Percentiles rank a stretch among this genome's conserved stretches.
Conservation (phyloP, 352 stramenopile genomes). For the Phytophthora tentaculata region DNA sequence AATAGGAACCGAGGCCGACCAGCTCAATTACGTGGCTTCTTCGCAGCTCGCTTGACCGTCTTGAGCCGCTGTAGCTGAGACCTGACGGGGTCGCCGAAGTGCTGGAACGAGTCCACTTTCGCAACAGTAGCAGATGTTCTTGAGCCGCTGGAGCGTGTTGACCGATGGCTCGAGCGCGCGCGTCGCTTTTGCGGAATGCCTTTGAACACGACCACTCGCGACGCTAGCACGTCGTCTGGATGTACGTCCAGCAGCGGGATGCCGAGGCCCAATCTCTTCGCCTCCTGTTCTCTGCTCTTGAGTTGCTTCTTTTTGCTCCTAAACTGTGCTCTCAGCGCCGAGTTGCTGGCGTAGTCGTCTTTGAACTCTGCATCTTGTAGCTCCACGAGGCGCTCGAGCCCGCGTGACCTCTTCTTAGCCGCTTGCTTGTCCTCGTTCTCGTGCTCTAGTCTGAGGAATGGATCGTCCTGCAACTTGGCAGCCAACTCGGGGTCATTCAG, state of each 20-base stretch:
- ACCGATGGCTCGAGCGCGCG: slow-evolving; percentile 1
- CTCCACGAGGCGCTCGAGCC: slow-evolving; percentile 60
- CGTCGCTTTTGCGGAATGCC: slow-evolving; percentile 46
- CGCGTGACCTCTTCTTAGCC: slow-evolving; percentile 49
- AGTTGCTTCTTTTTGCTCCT: slow-evolving; percentile 64
- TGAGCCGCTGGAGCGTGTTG: not conserved
- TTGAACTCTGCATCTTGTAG: slow-evolving; percentile 69
- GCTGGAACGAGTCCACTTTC: slow-evolving; percentile 53
- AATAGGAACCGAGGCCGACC: not conserved
- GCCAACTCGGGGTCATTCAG: slow-evolving; percentile 65
- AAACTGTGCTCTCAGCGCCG: slow-evolving; percentile 55
- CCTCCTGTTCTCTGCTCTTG: slow-evolving; percentile 46
- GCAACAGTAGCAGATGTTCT: slow-evolving; percentile 13
- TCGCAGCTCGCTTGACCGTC: slow-evolving; percentile 24
- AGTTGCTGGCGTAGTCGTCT: slow-evolving; percentile 79
- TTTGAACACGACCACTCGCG: slow-evolving; percentile 67
- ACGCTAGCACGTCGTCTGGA: slow-evolving; percentile 58
- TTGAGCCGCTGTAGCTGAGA: slow-evolving; percentile 67
- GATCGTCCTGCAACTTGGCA: slow-evolving; percentile 52
- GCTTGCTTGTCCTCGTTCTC: slow-evolving; percentile 69
- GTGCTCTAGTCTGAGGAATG: slow-evolving; percentile 84
- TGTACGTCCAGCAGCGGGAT: slow-evolving; percentile 71
- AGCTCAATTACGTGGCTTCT: slow-evolving; percentile 25
- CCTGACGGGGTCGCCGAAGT: slow-evolving; percentile 63
- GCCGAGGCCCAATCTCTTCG: slow-evolving; percentile 50